Conservation (phyloP, 768 basidiomycete species). For the Phaeotremella fagi region DNA sequence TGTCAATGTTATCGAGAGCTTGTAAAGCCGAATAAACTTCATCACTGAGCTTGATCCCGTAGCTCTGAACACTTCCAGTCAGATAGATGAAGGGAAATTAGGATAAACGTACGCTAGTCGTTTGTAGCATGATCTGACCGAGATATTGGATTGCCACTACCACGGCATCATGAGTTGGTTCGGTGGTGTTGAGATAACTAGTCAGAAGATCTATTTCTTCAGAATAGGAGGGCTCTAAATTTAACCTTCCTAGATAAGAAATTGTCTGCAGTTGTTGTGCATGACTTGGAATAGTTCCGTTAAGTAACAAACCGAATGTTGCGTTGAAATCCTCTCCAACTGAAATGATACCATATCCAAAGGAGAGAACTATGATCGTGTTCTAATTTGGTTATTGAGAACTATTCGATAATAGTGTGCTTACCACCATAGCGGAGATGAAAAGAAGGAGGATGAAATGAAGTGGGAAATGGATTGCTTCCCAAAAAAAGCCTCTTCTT, state of each 20-base stretch:
- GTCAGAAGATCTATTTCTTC: slow-evolving; percentile 4
- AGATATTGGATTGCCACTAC: slow-evolving; percentile 27
- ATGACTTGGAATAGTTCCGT: slow-evolving; percentile 6
- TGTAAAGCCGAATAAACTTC: slow-evolving; percentile 9
- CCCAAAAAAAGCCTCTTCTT: slow-evolving; percentile 19
- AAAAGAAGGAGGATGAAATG: slow-evolving; percentile 30
- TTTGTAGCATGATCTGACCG: slow-evolving; percentile 20
- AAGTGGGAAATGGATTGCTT: slow-evolving; percentile 31
- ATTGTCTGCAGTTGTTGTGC: slow-evolving; percentile 1
- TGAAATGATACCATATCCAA: slow-evolving; percentile 18
- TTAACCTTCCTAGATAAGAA: neutral
- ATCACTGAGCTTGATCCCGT: slow-evolving; percentile 24
- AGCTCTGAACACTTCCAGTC: slow-evolving; percentile 20
- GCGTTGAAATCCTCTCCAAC: slow-evolving; percentile 8
- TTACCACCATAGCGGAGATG: slow-evolving; percentile 31
- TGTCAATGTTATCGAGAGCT: slow-evolving; percentile 15
- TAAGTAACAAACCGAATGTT: slow-evolving; percentile 5
- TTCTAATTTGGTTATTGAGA: slow-evolving; percentile 14
- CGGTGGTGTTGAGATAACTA: neutral
- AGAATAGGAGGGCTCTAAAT: neutral
- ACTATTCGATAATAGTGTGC: slow-evolving; percentile 3
- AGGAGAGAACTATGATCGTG: slow-evolving; percentile 23
- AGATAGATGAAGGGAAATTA: neutral
- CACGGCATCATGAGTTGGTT: slow-evolving; percentile 6
- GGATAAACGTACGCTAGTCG: slow-evolving; percentile 9